Base-by-base conservation (phyloP, 306 rosid species). In the Mimosa pudica region DNA sequence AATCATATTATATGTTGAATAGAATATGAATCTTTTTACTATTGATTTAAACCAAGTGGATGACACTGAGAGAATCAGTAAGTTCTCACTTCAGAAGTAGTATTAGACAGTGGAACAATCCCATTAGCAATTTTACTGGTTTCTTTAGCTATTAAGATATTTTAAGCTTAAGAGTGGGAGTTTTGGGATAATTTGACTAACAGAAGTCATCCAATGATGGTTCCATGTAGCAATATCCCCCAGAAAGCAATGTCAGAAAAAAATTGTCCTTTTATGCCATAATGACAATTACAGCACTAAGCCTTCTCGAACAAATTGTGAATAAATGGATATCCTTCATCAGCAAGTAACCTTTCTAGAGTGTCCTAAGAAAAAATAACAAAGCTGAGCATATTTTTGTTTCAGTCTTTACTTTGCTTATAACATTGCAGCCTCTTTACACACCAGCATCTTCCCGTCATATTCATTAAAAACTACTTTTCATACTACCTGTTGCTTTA, bases 381-480 rank as follows among this genome's bases (percentile, higher is more conserved):
- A 13, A 46, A 11, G 16, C 13, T 24, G 42, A 46, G 6, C 33
- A 38, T 69, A 30, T 69, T 45, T 69, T 10, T 9, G 38, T 24
- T 46, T 2, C 6, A 45, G 17, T 44, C 83, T 46, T 8, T 7
- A 73, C 61, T 57, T 66, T 74, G 83, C 60, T 35, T 6, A 73
- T 7, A 48, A 58, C 70, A 84, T 73, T 57, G 33, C 55, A 66
- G 47, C 81, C 70, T 74, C 80, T 73, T 74, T 38, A 48, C 58
- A 58, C 32, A 58, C 58, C 70, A 17, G 79, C 70, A 46, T 75
- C 82, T 78, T 64, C 86, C 68, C 84, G 9, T 33, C 13, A 0
- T 71, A 64, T 38, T 10, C 36, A 42, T 32, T 57, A 11, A 82
- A 68, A 67, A 49, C 36, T 36, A 45, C 6, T 67, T 75, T 71